Evolutionary conservation across 345 rosid species (phyloP), one percentile per base, ranked within the genome.

Genomic region (Populus simonii): DNA sequence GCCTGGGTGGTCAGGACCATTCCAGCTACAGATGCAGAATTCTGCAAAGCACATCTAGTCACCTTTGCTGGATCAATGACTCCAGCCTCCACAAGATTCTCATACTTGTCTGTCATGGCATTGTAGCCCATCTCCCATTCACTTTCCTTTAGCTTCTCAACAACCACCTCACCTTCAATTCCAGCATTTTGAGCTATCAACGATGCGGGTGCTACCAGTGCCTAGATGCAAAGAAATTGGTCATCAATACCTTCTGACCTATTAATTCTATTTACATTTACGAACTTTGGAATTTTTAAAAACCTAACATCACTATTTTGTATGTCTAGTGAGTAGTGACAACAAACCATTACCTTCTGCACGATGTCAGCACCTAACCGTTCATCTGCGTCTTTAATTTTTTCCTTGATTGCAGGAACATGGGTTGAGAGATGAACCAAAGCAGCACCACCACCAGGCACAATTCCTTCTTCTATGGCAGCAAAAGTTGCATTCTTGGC

Each of bases 1-100:
- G 99, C 99, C 76, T 96, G 99, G 53, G 99, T 96, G 74, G 98
- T 96, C 73, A 96, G 79, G 49, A 94, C 97, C 99, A 96, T 96
- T 69, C 98, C 98, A 1, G 98, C 98, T 51, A 96, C 97, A 1
- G 99, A 94, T 62, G 99, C 93, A 4, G 99, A 83, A 72, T 96
- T 96, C 86, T 96, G 99, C 74, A 96, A 84, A 2, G 90, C 98
- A 77, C 99, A 94, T 87, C 98, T 89, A 1, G 95, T 81, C 81
- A 96, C 98, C 90, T 96, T 94, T 1, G 99, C 98, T 0, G 98
- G 99, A 82, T 96, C 99, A 5, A 96, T 92, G 45, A 96, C 93
- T 80, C 98, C 99, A 53, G 94, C 91, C 78, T 89, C 92, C 79
- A 96, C 84, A 79, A 94, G 83, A 84, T 94, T 94, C 87, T 94